Evolutionary conservation across 177 flowering plant genomes (phyloP), one percentile per base, ranked within the genome.

Genomic region (Tripterygium wilfordii): DNA sequence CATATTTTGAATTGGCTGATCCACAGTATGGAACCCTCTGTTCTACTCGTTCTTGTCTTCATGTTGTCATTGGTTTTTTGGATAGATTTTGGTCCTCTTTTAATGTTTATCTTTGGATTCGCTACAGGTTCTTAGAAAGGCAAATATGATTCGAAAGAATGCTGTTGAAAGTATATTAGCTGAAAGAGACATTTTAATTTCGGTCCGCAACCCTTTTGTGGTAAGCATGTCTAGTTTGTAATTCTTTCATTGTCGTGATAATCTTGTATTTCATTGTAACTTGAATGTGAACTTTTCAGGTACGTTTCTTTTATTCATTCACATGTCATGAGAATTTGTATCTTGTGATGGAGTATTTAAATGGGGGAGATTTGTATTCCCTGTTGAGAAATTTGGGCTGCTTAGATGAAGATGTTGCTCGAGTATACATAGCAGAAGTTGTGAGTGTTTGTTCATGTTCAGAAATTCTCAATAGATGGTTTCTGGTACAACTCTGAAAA

Each of bases 121-220:
- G 10, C 17, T 55, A 30, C 79, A 94, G 99, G 92, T 94, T 62
- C 85, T 94, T 33, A 85, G 72, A 58, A 94, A 94, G 77, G 99
- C 97, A 16, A 97, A 94, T 65, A 94, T 94, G 99, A 83, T 94
- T 29, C 85, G 97, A 10, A 94, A 94, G 67, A 94, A 94, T 80
- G 99, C 99, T 29, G 99, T 90, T 56, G 96, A 94, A 77, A 94
- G 99, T 70, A 94, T 94, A 45, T 70, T 94, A 66, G 99, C 96
- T 10, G 99, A 94, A 67, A 95, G 99, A 46, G 81, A 94, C 71
- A 94, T 94, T 53, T 74, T 94, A 51, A 94, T 94, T 59, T 77
- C 95, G 45, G 99, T 94, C 32, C 96, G 97, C 70, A 85, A 90
- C 72, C 99, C 92, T 49, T 94, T 90, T 81, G 99, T 94, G 97